phyloP scores from a whole-genome alignment of 805 yeast genomes.

The Martiniozyma abietophila region DNA sequence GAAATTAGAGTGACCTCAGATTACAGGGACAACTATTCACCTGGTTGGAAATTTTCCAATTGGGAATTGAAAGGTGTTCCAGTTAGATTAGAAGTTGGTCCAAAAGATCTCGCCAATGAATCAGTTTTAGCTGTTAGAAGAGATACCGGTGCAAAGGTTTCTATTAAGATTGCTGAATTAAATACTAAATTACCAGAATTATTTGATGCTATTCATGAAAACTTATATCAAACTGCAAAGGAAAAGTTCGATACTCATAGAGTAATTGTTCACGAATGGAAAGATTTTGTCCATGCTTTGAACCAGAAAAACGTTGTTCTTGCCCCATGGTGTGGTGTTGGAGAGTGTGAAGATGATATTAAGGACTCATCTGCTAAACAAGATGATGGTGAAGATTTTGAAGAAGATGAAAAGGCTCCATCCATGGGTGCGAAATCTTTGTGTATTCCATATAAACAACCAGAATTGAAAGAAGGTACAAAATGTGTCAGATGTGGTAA shows the following conservation, averaged over 20 bases:
- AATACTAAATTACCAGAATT: conserved; percentile 61
- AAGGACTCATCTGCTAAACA: conserved; percentile 80
- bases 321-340: conserved; percentile 96
- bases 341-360: conserved; percentile 93
- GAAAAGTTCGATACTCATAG: conserved; percentile 76
- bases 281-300: conserved; percentile 85
- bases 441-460: conserved; percentile 94
- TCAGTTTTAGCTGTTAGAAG: conserved; percentile 89
- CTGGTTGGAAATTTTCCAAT: conserved; percentile 98
- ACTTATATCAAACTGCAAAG: conserved; percentile 70
- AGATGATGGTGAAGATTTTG: conserved; percentile 77
- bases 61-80: conserved; percentile 97
- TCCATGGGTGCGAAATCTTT: conserved; percentile 98
- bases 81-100: conserved; percentile 90
- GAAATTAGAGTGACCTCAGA: conserved; percentile 78
- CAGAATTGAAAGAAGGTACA: conserved; percentile 65
- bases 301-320: conserved; percentile 85
- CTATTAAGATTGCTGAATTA: conserved; percentile 56
- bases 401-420: conserved; percentile 92
- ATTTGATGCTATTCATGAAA: conserved; percentile 73
- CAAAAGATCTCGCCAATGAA: conserved; percentile 77
- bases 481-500: conserved; percentile 81
- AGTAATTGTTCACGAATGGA: conserved; percentile 73
- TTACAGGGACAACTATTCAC: conserved; percentile 88
- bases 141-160: conserved; percentile 70